Evolutionary conservation across 73 alveolate genomes (phyloP).

Genomic region (Paramecium tetraurelia): DNA sequence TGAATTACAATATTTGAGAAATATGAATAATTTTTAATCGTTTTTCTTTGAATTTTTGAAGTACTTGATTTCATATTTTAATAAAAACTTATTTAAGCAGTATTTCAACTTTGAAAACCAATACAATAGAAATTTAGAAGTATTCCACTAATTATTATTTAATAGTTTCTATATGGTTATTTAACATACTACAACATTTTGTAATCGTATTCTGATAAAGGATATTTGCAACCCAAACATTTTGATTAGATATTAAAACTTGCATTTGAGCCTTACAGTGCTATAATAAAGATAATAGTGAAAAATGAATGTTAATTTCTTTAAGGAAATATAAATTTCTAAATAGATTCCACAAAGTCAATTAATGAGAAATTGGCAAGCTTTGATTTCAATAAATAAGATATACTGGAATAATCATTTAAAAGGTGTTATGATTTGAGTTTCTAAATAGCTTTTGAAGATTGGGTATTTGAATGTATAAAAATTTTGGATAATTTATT

Average conservation of each 20-base stretch:
- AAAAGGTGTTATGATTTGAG: conserved; percentile 18
- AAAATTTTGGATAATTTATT: not conserved
- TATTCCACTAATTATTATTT: not conserved
- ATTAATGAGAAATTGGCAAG: not conserved
- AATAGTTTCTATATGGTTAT: not conserved
- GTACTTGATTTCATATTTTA: not conserved
- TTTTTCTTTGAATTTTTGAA: not conserved
- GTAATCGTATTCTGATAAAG: not conserved
- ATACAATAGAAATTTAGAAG: conserved; percentile 19
- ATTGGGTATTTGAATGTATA: conserved; percentile 2
- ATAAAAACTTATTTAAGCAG: not conserved
- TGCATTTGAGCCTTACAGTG: conserved; percentile 7
- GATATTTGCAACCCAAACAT: not conserved
- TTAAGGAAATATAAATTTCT: not conserved
- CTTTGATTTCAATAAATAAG: conserved; percentile 7
- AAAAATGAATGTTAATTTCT: conserved; percentile 17
- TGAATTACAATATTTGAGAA: conserved; percentile 23
- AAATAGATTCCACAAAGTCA: not conserved
- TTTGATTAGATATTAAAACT: not conserved
- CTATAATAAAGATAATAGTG: not conserved
- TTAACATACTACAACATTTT: not conserved
- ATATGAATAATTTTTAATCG: not conserved
- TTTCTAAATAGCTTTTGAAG: conserved; percentile 32
- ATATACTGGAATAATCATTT: conserved; percentile 1
- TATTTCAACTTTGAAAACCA: conserved; percentile 10